These are phyloP conservation scores for Cyclospora cayetanensis DNA, from an alignment of 169 alveolate species.

Conservation along the genomic window DNA sequence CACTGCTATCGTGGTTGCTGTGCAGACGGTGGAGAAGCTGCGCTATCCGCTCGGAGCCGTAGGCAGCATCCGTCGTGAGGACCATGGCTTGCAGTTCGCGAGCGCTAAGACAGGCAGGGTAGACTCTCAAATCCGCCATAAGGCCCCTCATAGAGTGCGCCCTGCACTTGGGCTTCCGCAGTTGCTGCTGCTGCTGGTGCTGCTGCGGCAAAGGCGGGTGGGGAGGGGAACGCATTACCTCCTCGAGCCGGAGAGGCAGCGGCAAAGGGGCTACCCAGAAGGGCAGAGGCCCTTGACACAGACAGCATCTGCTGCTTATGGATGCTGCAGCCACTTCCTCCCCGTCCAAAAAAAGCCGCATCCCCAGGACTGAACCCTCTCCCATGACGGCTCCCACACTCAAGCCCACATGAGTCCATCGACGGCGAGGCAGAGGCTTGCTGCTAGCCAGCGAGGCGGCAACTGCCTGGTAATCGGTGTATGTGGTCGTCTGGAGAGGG, in stretches of 20 bases:
- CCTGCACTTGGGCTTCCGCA: slow-evolving; percentile 30
- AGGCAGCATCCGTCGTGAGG: neutral
- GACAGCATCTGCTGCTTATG: slow-evolving; percentile 62
- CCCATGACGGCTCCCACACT: slow-evolving; percentile 35
- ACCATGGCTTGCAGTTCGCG: neutral
- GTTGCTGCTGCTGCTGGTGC: neutral
- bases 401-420: slow-evolving; percentile 61
- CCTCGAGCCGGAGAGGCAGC: slow-evolving; percentile 27
- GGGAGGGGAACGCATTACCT: neutral
- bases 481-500: slow-evolving; percentile 46
- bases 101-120: slow-evolving; percentile 14
- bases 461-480: slow-evolving; percentile 38
- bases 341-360: slow-evolving; percentile 41
- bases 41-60: slow-evolving; percentile 30
- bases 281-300: slow-evolving; percentile 66
- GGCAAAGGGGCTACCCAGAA: slow-evolving; percentile 67
- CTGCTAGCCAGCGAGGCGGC: slow-evolving; percentile 11
- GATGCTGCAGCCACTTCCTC: slow-evolving; percentile 8
- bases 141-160: slow-evolving; percentile 44
- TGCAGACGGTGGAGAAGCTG: slow-evolving; percentile 52
- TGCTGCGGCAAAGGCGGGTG: slow-evolving; percentile 21
- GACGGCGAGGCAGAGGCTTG: neutral
- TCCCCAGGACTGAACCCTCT: neutral
- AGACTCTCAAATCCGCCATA: slow-evolving; percentile 16
- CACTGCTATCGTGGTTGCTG: neutral